Evolutionary conservation across 1,284 basidiomycete species (phyloP).

Genomic region (Ganoderma meredithae): DNA sequence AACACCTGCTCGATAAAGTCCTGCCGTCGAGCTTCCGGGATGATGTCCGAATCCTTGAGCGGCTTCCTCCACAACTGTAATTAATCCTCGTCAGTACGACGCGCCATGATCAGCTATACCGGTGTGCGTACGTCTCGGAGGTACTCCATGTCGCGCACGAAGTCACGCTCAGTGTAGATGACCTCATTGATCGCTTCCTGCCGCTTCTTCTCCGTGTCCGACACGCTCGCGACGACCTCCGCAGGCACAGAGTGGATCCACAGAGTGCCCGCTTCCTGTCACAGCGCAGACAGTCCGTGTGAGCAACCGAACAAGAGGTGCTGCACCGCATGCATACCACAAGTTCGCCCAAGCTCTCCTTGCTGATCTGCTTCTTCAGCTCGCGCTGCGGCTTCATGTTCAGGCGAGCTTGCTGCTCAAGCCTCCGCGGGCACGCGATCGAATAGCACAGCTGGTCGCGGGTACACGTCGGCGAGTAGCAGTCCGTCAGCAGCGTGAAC

Average conservation of each 20-base stretch:
- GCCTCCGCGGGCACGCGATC: constrained; percentile 92
- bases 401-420: constrained; percentile 93
- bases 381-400: constrained; percentile 95
- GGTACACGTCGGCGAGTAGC: constrained; percentile 98
- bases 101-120: constrained; percentile 12
- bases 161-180: constrained; percentile 98
- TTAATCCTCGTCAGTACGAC: constrained; percentile 7
- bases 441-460: constrained; percentile 94
- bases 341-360: constrained; percentile 84
- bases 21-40: constrained; percentile 79
- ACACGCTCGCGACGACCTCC: constrained; percentile 92
- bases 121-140: constrained; percentile 82
- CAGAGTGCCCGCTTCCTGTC: constrained; percentile 87
- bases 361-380: constrained; percentile 81
- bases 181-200: constrained; percentile 99
- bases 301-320: constrained; percentile 7
- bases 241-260: constrained; percentile 98
- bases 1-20: constrained; percentile 96
- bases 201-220: constrained; percentile 92
- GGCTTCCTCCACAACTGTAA: constrained; percentile 90
- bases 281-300: constrained; percentile 9
- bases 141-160: constrained; percentile 98
- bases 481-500: constrained; percentile 96
- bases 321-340: constrained; percentile 54
- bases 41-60: constrained; percentile 78